Evolutionary conservation across 2,329 filamentous ascomycete species (phyloP), one percentile per base, ranked within the genome.

Genomic region (Cladophialophora bantiana): DNA sequence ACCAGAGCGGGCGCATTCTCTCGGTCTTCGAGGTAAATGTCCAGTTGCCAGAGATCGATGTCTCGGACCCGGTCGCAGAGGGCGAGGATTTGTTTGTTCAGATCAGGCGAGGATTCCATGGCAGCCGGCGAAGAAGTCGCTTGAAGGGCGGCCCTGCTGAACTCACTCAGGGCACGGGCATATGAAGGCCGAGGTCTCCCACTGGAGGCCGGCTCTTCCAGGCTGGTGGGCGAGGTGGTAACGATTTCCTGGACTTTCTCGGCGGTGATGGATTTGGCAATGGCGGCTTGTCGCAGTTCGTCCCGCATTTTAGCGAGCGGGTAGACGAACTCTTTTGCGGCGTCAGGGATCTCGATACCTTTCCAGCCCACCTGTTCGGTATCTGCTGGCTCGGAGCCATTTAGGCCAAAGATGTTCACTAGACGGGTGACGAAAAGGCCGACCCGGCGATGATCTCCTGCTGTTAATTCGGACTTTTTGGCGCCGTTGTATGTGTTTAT

Each of bases 1-100:
- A 97, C 89, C 36, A 97, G 84, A 0, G 93, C 92, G 0, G 87
- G 89, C 75, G 85, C 86, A 69, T 79, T 80, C 31, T 87, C 84
- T 58, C 92, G 87, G 74, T 97, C 94, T 75, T 97, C 94, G 0
- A 97, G 88, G 75, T 96, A 96, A 65, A 97, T 90, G 42, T 90
- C 92, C 0, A 96, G 82, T 65, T 94, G 89, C 73, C 91, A 94
- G 10, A 97, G 86, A 64, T 94, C 88, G 9, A 88, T 84, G 76
- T 97, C 92, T 60, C 94, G 90, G 52, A 97, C 87, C 18, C 86
- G 84, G 75, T 96, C 94, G 71, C 90, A 95, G 55, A 96, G 85
- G 0, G 83, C 79, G 1, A 97, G 86, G 42, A 95, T 88, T 3
- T 90, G 86, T 75, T 93, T 92, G 67, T 90, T 88, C 1, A 87